A percentile compares a stretch with the other conserved stretches of the same genome.
Evolutionary conservation across 179 eudicot species (phyloP).

Genomic region (Monotropa hypopitys): DNA sequence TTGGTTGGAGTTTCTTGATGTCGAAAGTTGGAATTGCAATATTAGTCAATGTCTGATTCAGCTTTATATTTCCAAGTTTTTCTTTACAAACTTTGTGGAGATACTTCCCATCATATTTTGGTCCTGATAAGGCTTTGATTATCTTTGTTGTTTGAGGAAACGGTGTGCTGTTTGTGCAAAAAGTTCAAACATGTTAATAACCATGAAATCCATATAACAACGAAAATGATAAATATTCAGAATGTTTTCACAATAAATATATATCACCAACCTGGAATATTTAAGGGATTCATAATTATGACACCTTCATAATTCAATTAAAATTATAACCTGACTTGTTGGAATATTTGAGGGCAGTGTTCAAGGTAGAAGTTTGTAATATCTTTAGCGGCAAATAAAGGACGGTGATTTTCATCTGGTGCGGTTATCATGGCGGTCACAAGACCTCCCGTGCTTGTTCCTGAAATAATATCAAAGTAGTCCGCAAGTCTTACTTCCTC

Average conservation of each 20-base stretch:
- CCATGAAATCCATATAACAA: neutral
- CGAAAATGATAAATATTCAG: too few relatives aligned
- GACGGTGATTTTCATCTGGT: constrained; percentile 24
- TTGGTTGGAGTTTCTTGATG: constrained; percentile 37
- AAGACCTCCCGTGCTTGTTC: constrained; percentile 36
- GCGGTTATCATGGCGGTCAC: constrained; percentile 31
- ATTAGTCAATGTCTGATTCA: constrained; percentile 38
- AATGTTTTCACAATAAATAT: too few relatives aligned
- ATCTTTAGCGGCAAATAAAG: constrained; percentile 30
- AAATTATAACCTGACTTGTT: constrained; percentile 13
- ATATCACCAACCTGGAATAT: too few relatives aligned
- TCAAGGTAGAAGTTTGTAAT: constrained; percentile 26
- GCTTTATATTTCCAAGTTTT: constrained; percentile 25
- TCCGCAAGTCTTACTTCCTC: constrained; percentile 26
- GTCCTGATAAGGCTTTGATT: constrained; percentile 30
- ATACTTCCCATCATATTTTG: constrained; percentile 41
- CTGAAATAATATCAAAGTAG: constrained; percentile 27
- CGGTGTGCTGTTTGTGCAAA: neutral
- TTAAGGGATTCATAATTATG: too few relatives aligned
- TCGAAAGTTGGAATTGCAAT: constrained; percentile 48
- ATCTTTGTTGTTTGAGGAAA: constrained; percentile 8
- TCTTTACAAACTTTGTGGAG: constrained; percentile 28
- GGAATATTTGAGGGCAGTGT: constrained; percentile 28
- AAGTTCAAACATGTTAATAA: neutral
- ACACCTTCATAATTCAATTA: too few relatives aligned